phyloP scores from a whole-genome alignment of 106 monocot genomes.

The Allium cepa region DNA sequence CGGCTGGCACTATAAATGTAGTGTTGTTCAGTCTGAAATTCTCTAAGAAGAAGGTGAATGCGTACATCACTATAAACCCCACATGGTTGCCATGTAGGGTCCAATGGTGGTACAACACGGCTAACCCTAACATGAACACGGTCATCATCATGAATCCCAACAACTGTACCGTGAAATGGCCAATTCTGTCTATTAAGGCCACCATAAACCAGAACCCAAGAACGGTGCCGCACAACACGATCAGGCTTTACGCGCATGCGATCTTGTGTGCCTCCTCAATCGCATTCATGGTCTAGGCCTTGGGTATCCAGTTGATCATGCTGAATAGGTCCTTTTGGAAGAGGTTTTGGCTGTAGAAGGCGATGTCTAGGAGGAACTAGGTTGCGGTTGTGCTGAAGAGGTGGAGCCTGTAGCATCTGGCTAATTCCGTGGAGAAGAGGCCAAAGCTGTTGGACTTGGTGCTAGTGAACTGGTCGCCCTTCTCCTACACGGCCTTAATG shows the following conservation, averaged over 20 bases:
- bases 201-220: conserved; percentile 86
- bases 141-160: conserved; percentile 55
- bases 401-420: conserved; percentile 38
- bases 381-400: conserved; percentile 42
- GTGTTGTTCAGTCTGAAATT: conserved; percentile 79
- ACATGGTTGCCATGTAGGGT: conserved; percentile 32
- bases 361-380: conserved; percentile 51
- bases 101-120: conserved; percentile 66
- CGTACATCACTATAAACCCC: conserved; percentile 70
- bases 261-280: conserved; percentile 60
- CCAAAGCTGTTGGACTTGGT: conserved; percentile 36
- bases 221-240: conserved; percentile 73
- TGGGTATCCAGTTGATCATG: conserved; percentile 65
- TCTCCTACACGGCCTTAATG: neutral
- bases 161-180: conserved; percentile 61
- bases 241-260: conserved; percentile 53
- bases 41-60: conserved; percentile 78
- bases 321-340: conserved; percentile 81
- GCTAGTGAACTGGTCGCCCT: conserved; percentile 14
- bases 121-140: conserved; percentile 60
- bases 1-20: conserved; percentile 78
- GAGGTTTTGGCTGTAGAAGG: conserved; percentile 59
- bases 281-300: conserved; percentile 61
- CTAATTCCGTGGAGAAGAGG: conserved; percentile 40
- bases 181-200: conserved; percentile 54